Evolutionary conservation across 495 filamentous ascomycete species (phyloP).

Genomic region (Talaromyces wortmannii): DNA sequence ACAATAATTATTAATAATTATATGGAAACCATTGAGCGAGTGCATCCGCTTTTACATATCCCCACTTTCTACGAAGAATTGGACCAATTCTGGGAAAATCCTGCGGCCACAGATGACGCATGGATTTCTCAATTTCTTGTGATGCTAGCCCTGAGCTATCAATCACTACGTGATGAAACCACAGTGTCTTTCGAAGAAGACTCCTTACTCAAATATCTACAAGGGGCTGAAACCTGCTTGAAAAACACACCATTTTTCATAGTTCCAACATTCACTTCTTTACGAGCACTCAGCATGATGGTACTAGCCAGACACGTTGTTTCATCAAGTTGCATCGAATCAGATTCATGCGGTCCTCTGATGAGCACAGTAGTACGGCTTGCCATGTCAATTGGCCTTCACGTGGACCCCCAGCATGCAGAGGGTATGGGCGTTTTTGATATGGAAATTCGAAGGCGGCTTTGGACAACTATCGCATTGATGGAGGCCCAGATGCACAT

Average conservation of each 20-base stretch:
- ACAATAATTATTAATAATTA: not conserved
- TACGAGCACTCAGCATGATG: conserved; percentile 4
- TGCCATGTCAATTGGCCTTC: not conserved
- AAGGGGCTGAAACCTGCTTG: conserved; percentile 2
- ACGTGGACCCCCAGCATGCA: conserved; percentile 1
- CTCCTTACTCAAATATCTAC: not conserved
- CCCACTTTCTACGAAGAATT: conserved; percentile 3
- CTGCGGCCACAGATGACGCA: not conserved
- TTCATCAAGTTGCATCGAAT: not conserved
- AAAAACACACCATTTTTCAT: conserved; percentile 1
- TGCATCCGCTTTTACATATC: not conserved
- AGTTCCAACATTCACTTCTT: not conserved
- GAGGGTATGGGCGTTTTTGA: not conserved
- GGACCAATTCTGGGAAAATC: not conserved
- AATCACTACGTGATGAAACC: not conserved
- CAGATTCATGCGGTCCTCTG: conserved; percentile 1
- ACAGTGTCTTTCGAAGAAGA: not conserved
- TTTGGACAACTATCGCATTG: conserved; percentile 2
- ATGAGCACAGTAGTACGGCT: not conserved
- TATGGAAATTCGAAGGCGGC: not conserved
- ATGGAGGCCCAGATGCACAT: not conserved
- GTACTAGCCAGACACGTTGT: not conserved
- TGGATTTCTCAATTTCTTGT: conserved; percentile 3
- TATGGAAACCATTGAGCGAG: conserved; percentile 4
- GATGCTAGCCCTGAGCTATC: conserved; percentile 1